Percentiles rank a stretch among this genome's conserved stretches.
Conservation (phyloP, 2,329 filamentous ascomycete genomes). For the Fusarium continuum region DNA sequence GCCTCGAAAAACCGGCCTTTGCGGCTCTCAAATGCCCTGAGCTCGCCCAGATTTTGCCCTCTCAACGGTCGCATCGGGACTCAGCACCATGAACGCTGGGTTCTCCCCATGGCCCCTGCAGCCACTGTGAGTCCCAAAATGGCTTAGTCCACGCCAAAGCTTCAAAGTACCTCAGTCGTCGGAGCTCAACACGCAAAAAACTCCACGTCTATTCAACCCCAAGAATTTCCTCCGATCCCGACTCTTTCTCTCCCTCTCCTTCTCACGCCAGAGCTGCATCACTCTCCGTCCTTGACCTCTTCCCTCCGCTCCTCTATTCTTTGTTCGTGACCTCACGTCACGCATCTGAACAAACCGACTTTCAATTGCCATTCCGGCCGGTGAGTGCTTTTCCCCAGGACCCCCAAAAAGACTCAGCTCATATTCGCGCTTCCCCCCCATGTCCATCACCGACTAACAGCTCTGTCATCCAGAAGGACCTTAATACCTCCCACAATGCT, state of each 20-base stretch:
- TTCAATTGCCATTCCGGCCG: slow-evolving; percentile 39
- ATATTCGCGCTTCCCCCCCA: slow-evolving; percentile 31
- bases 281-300: slow-evolving; percentile 35
- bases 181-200: slow-evolving; percentile 55
- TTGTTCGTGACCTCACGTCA: slow-evolving; percentile 31
- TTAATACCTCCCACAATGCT: slow-evolving; percentile 60
- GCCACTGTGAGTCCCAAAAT: slow-evolving; percentile 30
- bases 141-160: slow-evolving; percentile 46
- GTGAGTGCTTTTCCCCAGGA: slow-evolving; percentile 34
- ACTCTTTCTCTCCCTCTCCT: slow-evolving; percentile 47
- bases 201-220: slow-evolving; percentile 50
- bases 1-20: not conserved
- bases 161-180: slow-evolving; percentile 48
- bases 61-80: slow-evolving; percentile 30
- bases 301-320: slow-evolving; percentile 23
- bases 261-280: slow-evolving; percentile 44
- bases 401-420: slow-evolving; percentile 15
- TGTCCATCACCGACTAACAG: slow-evolving; percentile 36
- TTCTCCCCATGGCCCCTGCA: slow-evolving; percentile 25
- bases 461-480: slow-evolving; percentile 40
- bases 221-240: slow-evolving; percentile 49
- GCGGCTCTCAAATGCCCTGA: slow-evolving; percentile 5
- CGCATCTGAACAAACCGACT: slow-evolving; percentile 34
- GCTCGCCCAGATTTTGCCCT: slow-evolving; percentile 17
- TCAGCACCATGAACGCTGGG: slow-evolving; percentile 20